phyloP scores from a whole-genome alignment of 2,329 filamentous ascomycete species.

The Bipolaris oryzae region DNA sequence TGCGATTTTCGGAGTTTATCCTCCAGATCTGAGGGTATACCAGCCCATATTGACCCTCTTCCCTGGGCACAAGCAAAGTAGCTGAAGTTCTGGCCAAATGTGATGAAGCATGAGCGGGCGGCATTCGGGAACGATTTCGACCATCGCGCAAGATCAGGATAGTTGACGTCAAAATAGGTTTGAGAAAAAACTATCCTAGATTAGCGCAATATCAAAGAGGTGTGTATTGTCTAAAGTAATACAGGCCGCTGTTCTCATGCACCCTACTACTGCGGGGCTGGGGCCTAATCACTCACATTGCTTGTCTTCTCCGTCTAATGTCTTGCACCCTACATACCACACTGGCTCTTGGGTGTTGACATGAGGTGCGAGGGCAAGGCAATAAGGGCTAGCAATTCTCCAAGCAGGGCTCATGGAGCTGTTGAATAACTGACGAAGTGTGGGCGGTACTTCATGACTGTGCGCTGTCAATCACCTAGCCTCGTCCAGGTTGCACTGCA shows the following conservation, averaged over 20 bases:
- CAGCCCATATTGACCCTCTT: constrained; percentile 43
- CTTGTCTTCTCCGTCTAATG: constrained; percentile 43
- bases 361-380: constrained; percentile 41
- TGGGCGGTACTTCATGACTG: constrained; percentile 43
- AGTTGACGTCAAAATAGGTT: constrained; percentile 38
- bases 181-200: constrained; percentile 39
- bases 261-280: constrained; percentile 12
- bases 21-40: constrained; percentile 39
- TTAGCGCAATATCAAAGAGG: constrained; percentile 19
- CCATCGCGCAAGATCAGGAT: constrained; percentile 40
- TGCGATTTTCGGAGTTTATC: constrained; percentile 43
- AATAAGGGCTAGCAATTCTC: constrained; percentile 43
- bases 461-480: constrained; percentile 24
- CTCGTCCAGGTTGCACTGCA: neutral
- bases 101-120: constrained; percentile 39
- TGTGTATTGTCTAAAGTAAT: constrained; percentile 3
- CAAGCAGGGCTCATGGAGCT: constrained; percentile 40
- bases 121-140: constrained; percentile 37
- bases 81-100: constrained; percentile 39
- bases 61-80: constrained; percentile 44
- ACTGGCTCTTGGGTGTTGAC: constrained; percentile 36
- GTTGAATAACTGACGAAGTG: constrained; percentile 43
- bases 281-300: constrained; percentile 36
- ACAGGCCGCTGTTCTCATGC: constrained; percentile 14
- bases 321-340: constrained; percentile 45